A percentile compares a stretch with the other conserved stretches of the same genome.
phyloP scores from a whole-genome alignment of 371 early-diverging fungal genomes.

The Polyrhizophydium stewartii region DNA sequence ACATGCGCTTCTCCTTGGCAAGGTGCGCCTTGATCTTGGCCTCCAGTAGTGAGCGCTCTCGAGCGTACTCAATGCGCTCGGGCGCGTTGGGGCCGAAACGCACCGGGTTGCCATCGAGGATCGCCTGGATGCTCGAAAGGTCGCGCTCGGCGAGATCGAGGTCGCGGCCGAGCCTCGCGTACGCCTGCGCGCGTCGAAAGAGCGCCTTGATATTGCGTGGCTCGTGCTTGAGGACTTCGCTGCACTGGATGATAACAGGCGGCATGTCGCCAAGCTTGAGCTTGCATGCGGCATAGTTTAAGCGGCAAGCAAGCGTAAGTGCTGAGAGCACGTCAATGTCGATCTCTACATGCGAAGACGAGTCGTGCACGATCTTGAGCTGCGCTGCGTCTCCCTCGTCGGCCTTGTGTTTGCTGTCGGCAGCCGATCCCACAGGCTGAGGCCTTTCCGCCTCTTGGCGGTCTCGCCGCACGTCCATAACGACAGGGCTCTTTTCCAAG shows the following conservation, averaged over 20 bases:
- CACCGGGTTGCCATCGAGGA: not conserved
- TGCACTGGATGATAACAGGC: conserved; percentile 31
- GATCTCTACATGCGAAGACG: conserved; percentile 25
- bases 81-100: conserved; percentile 1
- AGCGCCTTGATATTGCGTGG: conserved; percentile 32
- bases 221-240: conserved; percentile 38
- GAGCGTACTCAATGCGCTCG: conserved; percentile 30
- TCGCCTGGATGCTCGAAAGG: conserved; percentile 18
- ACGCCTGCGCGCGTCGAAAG: conserved; percentile 39
- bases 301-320: conserved; percentile 24
- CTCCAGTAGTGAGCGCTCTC: conserved; percentile 24
- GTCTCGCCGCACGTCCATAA: conserved; percentile 23
- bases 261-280: conserved; percentile 30
- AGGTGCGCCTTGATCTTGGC: conserved; percentile 19
- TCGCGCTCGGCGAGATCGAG: conserved; percentile 41
- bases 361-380: not conserved
- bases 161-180: conserved; percentile 36
- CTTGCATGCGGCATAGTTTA: conserved; percentile 45
- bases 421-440: conserved; percentile 5
- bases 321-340: conserved; percentile 40
- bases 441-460: conserved; percentile 11
- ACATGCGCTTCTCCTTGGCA: conserved; percentile 38
- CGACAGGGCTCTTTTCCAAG: conserved; percentile 19
- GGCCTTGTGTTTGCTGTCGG: conserved; percentile 6
- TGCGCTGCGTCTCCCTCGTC: not conserved